A percentile compares a stretch with the other conserved stretches of the same genome.
Evolutionary conservation across 768 basidiomycete genomes (phyloP).

Genomic region (Omphalotus guepiniiformis): DNA sequence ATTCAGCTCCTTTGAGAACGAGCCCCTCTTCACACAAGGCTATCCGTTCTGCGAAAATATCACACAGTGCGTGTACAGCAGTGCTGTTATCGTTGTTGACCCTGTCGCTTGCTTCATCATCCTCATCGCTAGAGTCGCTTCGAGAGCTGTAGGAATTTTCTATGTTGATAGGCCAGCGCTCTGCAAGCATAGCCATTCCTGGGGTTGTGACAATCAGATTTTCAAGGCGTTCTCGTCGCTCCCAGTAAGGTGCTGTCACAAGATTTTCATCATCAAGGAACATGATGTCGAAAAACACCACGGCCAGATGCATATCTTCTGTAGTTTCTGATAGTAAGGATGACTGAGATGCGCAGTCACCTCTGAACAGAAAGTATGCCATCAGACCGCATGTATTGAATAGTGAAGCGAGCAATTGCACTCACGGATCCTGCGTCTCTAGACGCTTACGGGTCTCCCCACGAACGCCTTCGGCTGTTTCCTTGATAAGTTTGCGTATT

Average conservation of each 20-base stretch:
- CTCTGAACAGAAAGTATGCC: neutral
- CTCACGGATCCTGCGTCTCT: neutral
- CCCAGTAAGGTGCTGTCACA: slow-evolving; percentile 49
- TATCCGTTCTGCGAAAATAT: slow-evolving; percentile 47
- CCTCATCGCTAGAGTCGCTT: slow-evolving; percentile 9
- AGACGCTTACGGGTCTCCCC: slow-evolving; percentile 10
- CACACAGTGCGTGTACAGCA: slow-evolving; percentile 24
- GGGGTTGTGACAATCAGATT: slow-evolving; percentile 44
- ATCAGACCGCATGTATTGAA: neutral
- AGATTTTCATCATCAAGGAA: slow-evolving; percentile 60
- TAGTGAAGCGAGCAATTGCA: neutral
- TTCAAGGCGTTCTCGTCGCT: slow-evolving; percentile 62
- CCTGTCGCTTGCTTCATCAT: slow-evolving; percentile 15
- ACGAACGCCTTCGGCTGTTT: slow-evolving; percentile 50
- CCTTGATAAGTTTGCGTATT: slow-evolving; percentile 55
- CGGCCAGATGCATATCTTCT: slow-evolving; percentile 55
- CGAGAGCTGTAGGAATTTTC: slow-evolving; percentile 3
- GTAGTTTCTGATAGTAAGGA: slow-evolving; percentile 28
- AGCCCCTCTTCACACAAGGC: slow-evolving; percentile 62
- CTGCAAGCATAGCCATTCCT: slow-evolving; percentile 62
- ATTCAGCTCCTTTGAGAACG: slow-evolving; percentile 72
- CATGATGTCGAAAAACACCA: slow-evolving; percentile 88
- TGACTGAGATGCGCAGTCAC: neutral
- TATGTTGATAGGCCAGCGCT: slow-evolving; percentile 46
- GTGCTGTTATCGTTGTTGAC: neutral